Evolutionary conservation across 306 rosid genomes (phyloP), one percentile per base, ranked within the genome.

Genomic region (Mucuna pruriens): DNA sequence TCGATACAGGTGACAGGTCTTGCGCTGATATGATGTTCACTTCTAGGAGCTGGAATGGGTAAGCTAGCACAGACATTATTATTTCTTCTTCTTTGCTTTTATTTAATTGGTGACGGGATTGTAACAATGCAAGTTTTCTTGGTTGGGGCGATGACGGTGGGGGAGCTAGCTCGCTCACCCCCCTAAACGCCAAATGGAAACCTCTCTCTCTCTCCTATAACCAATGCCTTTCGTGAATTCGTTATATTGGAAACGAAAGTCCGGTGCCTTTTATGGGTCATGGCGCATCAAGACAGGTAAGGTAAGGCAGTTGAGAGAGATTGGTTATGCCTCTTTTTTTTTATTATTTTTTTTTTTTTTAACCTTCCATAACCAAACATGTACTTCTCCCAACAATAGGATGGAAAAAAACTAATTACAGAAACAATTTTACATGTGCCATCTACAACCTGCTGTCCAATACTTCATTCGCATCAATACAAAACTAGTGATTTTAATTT

Each of bases 21-120:
- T 89, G 88, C 0, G 93, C 98, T 0, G 92, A 92, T 3, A 94
- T 72, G 58, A 92, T 1, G 33, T 86, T 94, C 11, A 94, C 76
- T 85, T 94, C 97, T 4, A 94, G 80, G 6, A 94, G 87, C 23
- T 84, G 90, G 23, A 81, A 83, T 2, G 82, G 49, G 20, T 86
- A 7, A 2, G 76, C 68, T 9, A 84, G 45, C 75, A 60, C 44
- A 0, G 87, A 84, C 82, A 84, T 83, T n/a, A n/a, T n/a, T n/a
- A n/a, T n/a, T n/a, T 15, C 16, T 48, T 48, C 19, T 4, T 52
- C 16, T 29, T 29, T 29, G 31, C 2, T 29, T 29, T 3, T 29
- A 12, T 17, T 36, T 19, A 2, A 20, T 74, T 19, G 40, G 22
- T 26, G 10, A 38, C 17, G 2, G 44, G n/a, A 6, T 29, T 1